Conservation (phyloP, 2,329 filamentous ascomycete genomes). For the Fusarium verrucosum region DNA sequence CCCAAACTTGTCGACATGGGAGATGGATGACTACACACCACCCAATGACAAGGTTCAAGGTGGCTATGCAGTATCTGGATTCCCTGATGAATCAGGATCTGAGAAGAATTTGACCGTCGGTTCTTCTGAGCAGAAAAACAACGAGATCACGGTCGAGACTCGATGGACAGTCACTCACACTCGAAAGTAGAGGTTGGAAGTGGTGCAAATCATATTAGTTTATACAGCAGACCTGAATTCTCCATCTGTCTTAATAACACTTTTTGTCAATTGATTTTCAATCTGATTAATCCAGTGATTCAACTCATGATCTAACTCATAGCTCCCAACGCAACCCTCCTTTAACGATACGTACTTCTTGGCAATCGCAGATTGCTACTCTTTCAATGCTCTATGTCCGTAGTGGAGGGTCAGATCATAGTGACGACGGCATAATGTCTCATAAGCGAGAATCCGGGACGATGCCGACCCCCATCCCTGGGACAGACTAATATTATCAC, state of each 20-base stretch:
- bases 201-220: background rate
- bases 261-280: background rate
- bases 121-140: slow-evolving; percentile 4
- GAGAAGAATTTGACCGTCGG: slow-evolving; percentile 40
- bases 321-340: background rate
- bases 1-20: slow-evolving; percentile 34
- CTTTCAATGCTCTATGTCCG: background rate
- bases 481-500: background rate
- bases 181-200: background rate
- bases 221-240: background rate
- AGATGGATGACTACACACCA: slow-evolving; percentile 40
- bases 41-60: slow-evolving; percentile 23
- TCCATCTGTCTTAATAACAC: background rate
- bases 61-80: slow-evolving; percentile 14
- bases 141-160: slow-evolving; percentile 40
- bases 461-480: background rate
- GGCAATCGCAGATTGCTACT: background rate
- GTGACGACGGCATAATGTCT: background rate
- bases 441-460: background rate
- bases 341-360: background rate
- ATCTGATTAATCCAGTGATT: too few relatives aligned
- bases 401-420: background rate
- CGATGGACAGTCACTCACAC: slow-evolving; percentile 37
- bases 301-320: background rate
- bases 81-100: slow-evolving; percentile 37